phyloP scores from a whole-genome alignment of 179 eudicot genomes.

The Silene noctiflora region DNA sequence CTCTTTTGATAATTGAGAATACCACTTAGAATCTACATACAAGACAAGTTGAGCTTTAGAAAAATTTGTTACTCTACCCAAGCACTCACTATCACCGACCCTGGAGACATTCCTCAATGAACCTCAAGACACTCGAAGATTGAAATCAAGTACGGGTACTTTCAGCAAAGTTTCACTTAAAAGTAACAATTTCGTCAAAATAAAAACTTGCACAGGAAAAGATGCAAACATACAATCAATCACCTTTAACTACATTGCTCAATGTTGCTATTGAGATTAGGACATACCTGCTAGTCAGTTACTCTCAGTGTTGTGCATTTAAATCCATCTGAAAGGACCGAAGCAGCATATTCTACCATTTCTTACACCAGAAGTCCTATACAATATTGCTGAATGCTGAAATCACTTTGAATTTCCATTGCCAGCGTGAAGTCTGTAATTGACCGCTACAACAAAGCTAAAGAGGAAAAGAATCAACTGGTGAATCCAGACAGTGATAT shows the following conservation, averaged over 20 bases:
- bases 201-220: conserved; percentile 11
- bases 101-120: too few relatives aligned
- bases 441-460: conserved; percentile 39
- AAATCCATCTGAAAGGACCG: not conserved
- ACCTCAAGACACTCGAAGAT: too few relatives aligned
- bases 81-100: too few relatives aligned
- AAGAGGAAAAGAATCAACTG: conserved; percentile 34
- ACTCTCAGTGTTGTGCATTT: not conserved
- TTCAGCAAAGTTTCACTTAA: too few relatives aligned
- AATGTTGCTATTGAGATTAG: conserved; percentile 2
- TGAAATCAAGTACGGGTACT: too few relatives aligned
- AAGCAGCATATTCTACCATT: not conserved
- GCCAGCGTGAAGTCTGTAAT: conserved; percentile 42
- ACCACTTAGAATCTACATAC: too few relatives aligned
- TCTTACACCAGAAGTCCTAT: not conserved
- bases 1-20: too few relatives aligned
- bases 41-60: too few relatives aligned
- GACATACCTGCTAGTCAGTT: conserved; percentile 13
- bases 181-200: not conserved
- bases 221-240: not conserved
- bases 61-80: too few relatives aligned
- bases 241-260: not conserved
- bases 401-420: conserved; percentile 9
- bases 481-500: conserved; percentile 28
- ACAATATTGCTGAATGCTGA: conserved; percentile 13